phyloP scores from a whole-genome alignment of 345 rosid genomes.

The Erysimum cheiranthoides region DNA sequence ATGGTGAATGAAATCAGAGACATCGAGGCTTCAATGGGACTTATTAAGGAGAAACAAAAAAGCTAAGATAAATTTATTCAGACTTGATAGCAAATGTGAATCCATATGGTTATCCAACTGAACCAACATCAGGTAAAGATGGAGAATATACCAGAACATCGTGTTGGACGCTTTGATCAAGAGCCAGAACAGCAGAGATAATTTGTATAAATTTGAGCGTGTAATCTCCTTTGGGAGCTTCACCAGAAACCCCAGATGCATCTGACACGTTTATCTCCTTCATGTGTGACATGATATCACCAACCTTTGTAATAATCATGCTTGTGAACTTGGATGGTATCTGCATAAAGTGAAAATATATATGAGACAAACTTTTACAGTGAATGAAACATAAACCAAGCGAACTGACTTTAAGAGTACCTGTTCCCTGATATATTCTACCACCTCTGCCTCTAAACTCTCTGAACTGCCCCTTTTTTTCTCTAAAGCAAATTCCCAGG shows the following conservation, averaged over 20 bases:
- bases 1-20: not conserved
- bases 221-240: constrained; percentile 54
- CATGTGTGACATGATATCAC: constrained; percentile 64
- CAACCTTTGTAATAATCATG: constrained; percentile 69
- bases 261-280: constrained; percentile 55
- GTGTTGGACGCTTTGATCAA: constrained; percentile 80
- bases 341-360: constrained; percentile 51
- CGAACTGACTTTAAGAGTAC: constrained; percentile 38
- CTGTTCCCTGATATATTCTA: constrained; percentile 74
- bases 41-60: too few relatives aligned
- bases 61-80: too few relatives aligned
- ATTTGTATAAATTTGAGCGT: constrained; percentile 83
- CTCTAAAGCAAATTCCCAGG: constrained; percentile 80
- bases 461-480: constrained; percentile 61
- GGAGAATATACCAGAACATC: constrained; percentile 74
- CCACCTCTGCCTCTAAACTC: constrained; percentile 64
- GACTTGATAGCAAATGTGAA: too few relatives aligned
- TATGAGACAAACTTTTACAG: constrained; percentile 2
- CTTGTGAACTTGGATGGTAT: constrained; percentile 67
- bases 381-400: constrained; percentile 22
- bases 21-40: too few relatives aligned
- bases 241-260: constrained; percentile 45
- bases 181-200: constrained; percentile 79
- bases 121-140: too few relatives aligned
- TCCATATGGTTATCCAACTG: too few relatives aligned